A percentile compares a stretch with the other conserved stretches of the same genome.
Evolutionary conservation across 108 stramenopile species (phyloP).

Genomic region (Skeletonema menzelii): DNA sequence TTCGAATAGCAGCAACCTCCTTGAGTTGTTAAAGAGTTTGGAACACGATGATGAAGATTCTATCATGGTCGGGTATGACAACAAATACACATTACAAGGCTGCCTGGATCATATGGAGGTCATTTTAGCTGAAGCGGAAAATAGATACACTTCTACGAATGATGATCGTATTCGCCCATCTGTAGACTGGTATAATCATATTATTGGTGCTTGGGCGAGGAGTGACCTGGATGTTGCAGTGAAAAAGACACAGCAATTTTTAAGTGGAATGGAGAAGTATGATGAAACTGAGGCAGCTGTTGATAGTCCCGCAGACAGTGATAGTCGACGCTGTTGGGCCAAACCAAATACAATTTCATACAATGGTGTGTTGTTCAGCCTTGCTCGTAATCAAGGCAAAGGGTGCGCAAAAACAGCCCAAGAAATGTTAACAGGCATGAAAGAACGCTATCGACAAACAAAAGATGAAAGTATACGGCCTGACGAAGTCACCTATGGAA

Average conservation of each 20-base stretch:
- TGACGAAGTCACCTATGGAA: conserved; percentile 41
- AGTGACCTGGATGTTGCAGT: conserved; percentile 43
- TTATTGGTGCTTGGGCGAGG: conserved; percentile 70
- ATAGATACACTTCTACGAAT: conserved; percentile 11
- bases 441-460: conserved; percentile 21
- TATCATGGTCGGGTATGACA: background rate
- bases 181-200: conserved; percentile 58
- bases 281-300: background rate
- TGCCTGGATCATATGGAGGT: conserved; percentile 35
- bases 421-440: conserved; percentile 38
- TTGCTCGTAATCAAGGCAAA: conserved; percentile 24
- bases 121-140: conserved; percentile 27
- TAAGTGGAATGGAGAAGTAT: conserved; percentile 34
- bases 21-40: conserved; percentile 13
- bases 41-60: conserved; percentile 6
- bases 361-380: conserved; percentile 62
- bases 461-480: conserved; percentile 29
- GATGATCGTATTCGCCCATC: conserved; percentile 30
- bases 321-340: conserved; percentile 18
- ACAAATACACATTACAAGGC: conserved; percentile 22
- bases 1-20: conserved; percentile 2
- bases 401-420: conserved; percentile 43
- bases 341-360: conserved; percentile 69
- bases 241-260: conserved; percentile 12
- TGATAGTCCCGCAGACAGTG: background rate